A percentile compares a stretch with the other conserved stretches of the same genome.
Evolutionary conservation across 2,329 filamentous ascomycete genomes (phyloP).

Genomic region (Exophiala aquamarina): DNA sequence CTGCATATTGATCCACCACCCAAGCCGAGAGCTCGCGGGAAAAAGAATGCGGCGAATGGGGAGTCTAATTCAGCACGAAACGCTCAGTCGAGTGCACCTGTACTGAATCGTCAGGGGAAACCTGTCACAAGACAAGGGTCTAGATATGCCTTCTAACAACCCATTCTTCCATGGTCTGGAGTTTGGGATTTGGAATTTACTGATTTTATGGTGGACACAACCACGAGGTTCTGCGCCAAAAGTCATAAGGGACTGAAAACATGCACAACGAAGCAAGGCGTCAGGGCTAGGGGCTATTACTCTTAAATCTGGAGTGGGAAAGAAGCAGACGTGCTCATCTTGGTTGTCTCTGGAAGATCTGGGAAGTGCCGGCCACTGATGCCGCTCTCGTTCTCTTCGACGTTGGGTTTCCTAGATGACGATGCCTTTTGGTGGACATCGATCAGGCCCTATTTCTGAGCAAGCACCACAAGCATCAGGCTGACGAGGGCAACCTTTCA

Average conservation of each 20-base stretch:
- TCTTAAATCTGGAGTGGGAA: too few relatives aligned
- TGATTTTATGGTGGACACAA: too few relatives aligned
- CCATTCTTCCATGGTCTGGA: not conserved
- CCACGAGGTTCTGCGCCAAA: too few relatives aligned
- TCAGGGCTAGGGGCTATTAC: not conserved
- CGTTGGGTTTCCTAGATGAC: too few relatives aligned
- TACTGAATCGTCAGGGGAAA: conserved; percentile 49
- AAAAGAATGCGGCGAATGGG: conserved; percentile 34
- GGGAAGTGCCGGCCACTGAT: too few relatives aligned
- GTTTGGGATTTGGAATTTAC: not conserved
- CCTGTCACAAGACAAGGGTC: conserved; percentile 52
- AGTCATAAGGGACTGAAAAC: not conserved
- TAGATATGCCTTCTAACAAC: conserved; percentile 45
- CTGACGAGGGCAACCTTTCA: too few relatives aligned
- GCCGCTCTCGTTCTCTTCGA: too few relatives aligned
- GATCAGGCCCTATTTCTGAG: too few relatives aligned
- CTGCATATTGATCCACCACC: conserved; percentile 60
- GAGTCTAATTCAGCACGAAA: conserved; percentile 33
- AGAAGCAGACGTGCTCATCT: not conserved
- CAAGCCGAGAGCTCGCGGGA: conserved; percentile 35
- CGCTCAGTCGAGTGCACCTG: not conserved
- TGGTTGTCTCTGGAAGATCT: too few relatives aligned
- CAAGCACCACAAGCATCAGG: too few relatives aligned
- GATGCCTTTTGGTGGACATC: too few relatives aligned
- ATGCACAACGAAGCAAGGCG: not conserved